Base-by-base conservation (phyloP, 352 stramenopile genomes). In the Phytopythium mirpurense region DNA sequence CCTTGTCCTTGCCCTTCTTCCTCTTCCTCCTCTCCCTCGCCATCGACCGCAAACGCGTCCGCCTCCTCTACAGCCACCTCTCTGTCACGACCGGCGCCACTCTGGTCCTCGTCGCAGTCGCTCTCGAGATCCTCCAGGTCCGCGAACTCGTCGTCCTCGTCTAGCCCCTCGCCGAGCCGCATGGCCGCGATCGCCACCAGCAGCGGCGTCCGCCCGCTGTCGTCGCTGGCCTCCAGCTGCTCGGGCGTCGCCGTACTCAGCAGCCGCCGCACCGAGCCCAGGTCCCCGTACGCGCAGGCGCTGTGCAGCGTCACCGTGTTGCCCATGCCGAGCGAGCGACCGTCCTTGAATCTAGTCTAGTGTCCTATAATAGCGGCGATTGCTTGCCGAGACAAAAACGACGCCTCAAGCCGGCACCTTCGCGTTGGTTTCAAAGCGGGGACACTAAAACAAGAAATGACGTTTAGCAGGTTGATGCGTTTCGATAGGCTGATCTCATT, bases 241-340 rank as follows among this genome's bases (percentile, higher is more conserved):
- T 83, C 75, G n/a, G 67, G 56, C 23, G 74, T 77, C 41, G 65
- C 72, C 3, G 65, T 82, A 62, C 76, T 74, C 8, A 95, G 68
- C 58, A 95, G 65, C 18, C 64, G 58, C 55, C 72, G 68, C 31
- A 90, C 70, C 36, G 72, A 59, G 27, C 40, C 54, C 49, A 95
- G 53, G 61, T 95, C 84, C 21, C 80, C 71, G 54, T 81, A 82
- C 51, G 80, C 74, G 59, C 82, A 93, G n/a, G 75, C 72, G 65
- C 80, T 90, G 60, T 90, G 81, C 51, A 95, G 67, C 58, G 84
- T 90, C 61, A 86, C 63, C 29, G 60, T 86, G 64, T 93, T 93
- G 60, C 84, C 84, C 84, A 95, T 95, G 47, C 31, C 42, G n/a
- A n/a, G n/a, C n/a, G n/a, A n/a, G n/a, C n/a, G n/a, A n/a, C n/a